Percentiles rank a stretch among this genome's conserved stretches.
Evolutionary conservation across 148 eudicot species (phyloP).

Genomic region (Dianthus caryophyllus): DNA sequence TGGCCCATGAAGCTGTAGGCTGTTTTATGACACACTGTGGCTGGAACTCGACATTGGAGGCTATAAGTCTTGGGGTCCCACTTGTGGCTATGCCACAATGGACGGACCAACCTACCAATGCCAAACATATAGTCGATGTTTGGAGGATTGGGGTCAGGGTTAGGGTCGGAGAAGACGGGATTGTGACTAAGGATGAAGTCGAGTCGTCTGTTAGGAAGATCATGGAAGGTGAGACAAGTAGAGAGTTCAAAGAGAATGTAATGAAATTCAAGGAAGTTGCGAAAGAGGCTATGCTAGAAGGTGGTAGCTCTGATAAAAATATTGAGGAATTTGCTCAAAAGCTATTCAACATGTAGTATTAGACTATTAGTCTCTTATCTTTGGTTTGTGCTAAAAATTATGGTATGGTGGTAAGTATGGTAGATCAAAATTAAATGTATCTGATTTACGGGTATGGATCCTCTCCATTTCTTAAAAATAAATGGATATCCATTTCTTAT

Average conservation of each 20-base stretch:
- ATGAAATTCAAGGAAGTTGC: conserved; percentile 32
- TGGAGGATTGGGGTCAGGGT: conserved; percentile 42
- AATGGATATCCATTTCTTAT: too few relatives aligned
- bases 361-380: too few relatives aligned
- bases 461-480: too few relatives aligned
- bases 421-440: too few relatives aligned
- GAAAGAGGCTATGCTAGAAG: conserved; percentile 33
- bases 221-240: conserved; percentile 35
- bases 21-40: conserved; percentile 55
- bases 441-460: too few relatives aligned
- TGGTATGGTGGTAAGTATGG: too few relatives aligned
- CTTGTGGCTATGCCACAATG: conserved; percentile 45
- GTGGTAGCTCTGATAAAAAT: conserved; percentile 45
- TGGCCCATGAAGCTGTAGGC: conserved; percentile 33
- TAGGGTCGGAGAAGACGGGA: conserved; percentile 26
- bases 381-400: too few relatives aligned
- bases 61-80: conserved; percentile 45
- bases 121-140: conserved; percentile 36
- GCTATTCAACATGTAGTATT: conserved; percentile 6
- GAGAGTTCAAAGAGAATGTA: conserved; percentile 31
- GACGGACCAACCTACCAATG: conserved; percentile 46
- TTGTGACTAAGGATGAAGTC: conserved; percentile 31
- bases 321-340: conserved; percentile 32
- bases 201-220: conserved; percentile 28
- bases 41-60: conserved; percentile 57